Conservation (phyloP, 495 filamentous ascomycete species). For the Corynascus novoguineensis region DNA sequence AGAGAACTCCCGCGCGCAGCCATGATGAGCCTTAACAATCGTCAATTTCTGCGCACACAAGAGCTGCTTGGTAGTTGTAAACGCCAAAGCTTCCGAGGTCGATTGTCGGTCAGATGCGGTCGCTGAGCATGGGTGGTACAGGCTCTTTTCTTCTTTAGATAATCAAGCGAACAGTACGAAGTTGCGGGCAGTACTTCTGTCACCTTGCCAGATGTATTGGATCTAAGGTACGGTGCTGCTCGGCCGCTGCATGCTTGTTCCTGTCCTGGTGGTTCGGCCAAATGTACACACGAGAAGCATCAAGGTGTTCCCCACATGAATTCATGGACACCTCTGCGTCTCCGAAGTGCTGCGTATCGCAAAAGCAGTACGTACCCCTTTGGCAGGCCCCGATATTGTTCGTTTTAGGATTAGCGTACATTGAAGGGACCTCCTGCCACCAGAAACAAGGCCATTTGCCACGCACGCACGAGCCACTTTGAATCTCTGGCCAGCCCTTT, state of each 20-base stretch:
- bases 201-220: not conserved
- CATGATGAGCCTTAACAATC: conserved; percentile 11
- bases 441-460: not conserved
- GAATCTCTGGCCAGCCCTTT: conserved; percentile 19
- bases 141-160: not conserved
- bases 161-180: not conserved
- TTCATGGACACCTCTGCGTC: conserved; percentile 19
- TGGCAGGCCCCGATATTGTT: not conserved
- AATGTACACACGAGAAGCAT: conserved; percentile 18
- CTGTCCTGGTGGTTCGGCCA: conserved; percentile 5
- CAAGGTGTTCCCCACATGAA: conserved; percentile 18
- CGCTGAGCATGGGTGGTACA: conserved; percentile 5
- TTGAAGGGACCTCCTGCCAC: not conserved
- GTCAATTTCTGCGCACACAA: no score
- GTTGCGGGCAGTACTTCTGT: not conserved
- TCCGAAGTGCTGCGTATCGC: no score
- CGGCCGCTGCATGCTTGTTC: not conserved
- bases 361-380: conserved; percentile 1
- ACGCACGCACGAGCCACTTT: conserved; percentile 17
- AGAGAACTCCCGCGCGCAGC: conserved; percentile 66
- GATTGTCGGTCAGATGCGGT: not conserved
- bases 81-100: not conserved
- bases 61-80: not conserved
- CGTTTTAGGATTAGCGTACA: conserved; percentile 2
- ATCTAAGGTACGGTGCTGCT: not conserved